A percentile compares a stretch with the other conserved stretches of the same genome.
phyloP scores from a whole-genome alignment of 2,329 filamentous ascomycete species.

The Boeremia exigua region DNA sequence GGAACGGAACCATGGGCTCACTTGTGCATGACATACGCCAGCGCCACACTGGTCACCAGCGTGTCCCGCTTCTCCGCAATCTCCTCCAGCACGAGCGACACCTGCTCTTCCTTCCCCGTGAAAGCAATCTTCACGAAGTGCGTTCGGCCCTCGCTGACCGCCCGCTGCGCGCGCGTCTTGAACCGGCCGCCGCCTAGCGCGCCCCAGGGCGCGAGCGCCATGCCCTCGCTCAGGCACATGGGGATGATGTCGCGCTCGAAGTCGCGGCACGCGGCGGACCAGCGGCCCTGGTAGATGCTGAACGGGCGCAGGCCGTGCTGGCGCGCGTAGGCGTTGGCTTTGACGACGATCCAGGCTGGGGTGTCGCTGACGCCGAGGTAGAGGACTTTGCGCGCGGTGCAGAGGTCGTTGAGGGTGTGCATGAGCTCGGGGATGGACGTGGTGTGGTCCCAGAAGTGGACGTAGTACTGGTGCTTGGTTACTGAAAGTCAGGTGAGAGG shows the following conservation, averaged over 20 bases:
- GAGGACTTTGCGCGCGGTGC: constrained; percentile 50
- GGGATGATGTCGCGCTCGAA: constrained; percentile 73
- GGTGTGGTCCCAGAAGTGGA: constrained; percentile 52
- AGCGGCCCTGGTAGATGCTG: constrained; percentile 69
- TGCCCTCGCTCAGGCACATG: constrained; percentile 68
- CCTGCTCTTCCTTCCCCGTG: constrained; percentile 57
- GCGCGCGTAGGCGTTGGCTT: constrained; percentile 44
- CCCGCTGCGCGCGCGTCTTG: constrained; percentile 37
- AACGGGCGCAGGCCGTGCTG: constrained; percentile 49
- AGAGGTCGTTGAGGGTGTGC: constrained; percentile 50
- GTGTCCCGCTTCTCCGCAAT: constrained; percentile 64
- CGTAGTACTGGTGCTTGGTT: constrained; percentile 40
- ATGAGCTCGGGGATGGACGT: constrained; percentile 54
- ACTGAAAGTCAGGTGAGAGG: constrained; percentile 44
- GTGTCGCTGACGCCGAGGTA: constrained; percentile 55
- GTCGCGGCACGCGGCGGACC: constrained; percentile 67
- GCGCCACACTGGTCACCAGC: constrained; percentile 65
- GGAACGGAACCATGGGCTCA: not conserved
- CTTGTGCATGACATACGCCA: constrained; percentile 77
- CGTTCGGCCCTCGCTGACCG: constrained; percentile 37
- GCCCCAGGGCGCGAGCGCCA: constrained; percentile 65
- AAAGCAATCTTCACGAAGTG: constrained; percentile 42
- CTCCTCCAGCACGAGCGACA: constrained; percentile 65
- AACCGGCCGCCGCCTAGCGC: constrained; percentile 58
- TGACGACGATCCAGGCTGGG: constrained; percentile 47